Evolutionary conservation across 2,329 filamentous ascomycete species (phyloP), one percentile per base, ranked within the genome.

Genomic region (Alternaria incomplexa): DNA sequence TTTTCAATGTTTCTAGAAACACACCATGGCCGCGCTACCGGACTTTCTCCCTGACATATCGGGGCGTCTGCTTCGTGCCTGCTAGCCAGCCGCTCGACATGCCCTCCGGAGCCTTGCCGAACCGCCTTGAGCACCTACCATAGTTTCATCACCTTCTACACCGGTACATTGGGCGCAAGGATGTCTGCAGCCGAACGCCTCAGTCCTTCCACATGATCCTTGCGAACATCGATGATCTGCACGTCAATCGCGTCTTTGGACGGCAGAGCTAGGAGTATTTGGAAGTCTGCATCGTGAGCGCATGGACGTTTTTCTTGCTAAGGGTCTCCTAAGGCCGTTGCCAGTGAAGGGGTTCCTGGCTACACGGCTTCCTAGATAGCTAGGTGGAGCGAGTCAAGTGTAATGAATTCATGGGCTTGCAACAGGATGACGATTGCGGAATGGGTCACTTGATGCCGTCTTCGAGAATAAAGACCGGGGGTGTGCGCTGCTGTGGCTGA

Each of bases 331-430:
- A 62, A 53, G 48, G 22, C 48, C 36, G 36, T 56, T 58, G 22
- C 59, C 55, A 51, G 48, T 48, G 56, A 62, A 62, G 59, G 59
- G 44, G 26, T 62, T 62, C 59, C 59, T 62, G 45, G 59, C 55
- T 43, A 53, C 52, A 58, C 52, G 47, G 40, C 48, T 62, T 62
- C 59, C 59, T 58, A 62, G 59, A 62, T 53, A 50, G 59, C 55
- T 53, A 62, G 59, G 59, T 62, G 59, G 55, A 62, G 59, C 59
- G 59, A 62, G 56, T 62, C 59, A 62, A 58, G 55, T 40, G 47
- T 58, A 47, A 62, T 50, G 51, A 62, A 58, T 52, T 53, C 40
- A 48, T 45, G 47, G 28, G 40, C 55, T 62, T 62, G 43, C 48
- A 43, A 62, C 51, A 32, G 48, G 50, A 53, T 62, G 55, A 58